Percentiles rank a stretch among this genome's conserved stretches.
Evolutionary conservation across 2,329 filamentous ascomycete species (phyloP).

Genomic region (Ceratocystis alfenasii): DNA sequence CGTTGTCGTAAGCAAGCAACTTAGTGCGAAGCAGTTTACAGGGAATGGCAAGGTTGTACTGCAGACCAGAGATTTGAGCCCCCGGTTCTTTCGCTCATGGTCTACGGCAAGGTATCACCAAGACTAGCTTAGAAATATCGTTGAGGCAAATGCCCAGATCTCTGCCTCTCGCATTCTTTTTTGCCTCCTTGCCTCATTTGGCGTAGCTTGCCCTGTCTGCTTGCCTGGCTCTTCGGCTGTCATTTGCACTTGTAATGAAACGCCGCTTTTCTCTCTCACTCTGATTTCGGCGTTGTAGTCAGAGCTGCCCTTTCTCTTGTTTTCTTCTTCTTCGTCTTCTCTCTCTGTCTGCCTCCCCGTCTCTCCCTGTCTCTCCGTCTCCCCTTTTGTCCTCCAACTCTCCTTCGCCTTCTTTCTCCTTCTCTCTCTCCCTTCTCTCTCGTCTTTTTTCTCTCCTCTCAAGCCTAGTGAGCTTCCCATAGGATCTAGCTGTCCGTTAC

Average conservation of each 20-base stretch:
- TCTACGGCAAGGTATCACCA: not conserved
- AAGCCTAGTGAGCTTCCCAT: not conserved
- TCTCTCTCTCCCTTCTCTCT: not conserved
- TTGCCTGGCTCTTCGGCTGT: not conserved
- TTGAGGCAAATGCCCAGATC: not conserved
- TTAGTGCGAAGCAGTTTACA: not conserved
- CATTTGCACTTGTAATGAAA: not conserved
- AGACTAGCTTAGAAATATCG: not conserved
- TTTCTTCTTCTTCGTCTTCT: too few species aligned
- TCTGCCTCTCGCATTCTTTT: not conserved
- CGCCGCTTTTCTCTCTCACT: not conserved
- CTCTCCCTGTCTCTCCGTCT: not conserved
- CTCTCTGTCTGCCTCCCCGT: not conserved
- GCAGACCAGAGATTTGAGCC: not conserved
- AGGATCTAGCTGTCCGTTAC: not conserved
- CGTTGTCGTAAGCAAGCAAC: not conserved
- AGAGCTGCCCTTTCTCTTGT: too few species aligned
- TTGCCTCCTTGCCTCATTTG: not conserved
- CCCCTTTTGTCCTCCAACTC: not conserved
- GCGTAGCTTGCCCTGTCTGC: not conserved
- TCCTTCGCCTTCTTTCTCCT: not conserved
- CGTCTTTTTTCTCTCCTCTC: not conserved
- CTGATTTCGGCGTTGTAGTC: not conserved
- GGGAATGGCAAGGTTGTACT: not conserved
- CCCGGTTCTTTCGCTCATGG: not conserved